These are phyloP conservation scores for Macrolepiota albuminosa DNA, from an alignment of 768 basidiomycete species.

Conservation along the genomic window DNA sequence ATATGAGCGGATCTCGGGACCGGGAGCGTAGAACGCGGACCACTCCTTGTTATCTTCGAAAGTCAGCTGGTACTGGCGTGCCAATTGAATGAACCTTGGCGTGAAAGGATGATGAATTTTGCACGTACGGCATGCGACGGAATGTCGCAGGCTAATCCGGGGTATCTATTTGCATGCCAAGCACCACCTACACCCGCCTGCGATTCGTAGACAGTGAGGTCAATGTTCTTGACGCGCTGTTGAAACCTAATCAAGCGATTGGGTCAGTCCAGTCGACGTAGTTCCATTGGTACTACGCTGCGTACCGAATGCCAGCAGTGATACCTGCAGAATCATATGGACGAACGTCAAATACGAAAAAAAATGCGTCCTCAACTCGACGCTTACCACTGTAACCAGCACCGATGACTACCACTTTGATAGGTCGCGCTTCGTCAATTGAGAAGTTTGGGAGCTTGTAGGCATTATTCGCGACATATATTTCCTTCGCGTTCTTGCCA, in stretches of 20 bases:
- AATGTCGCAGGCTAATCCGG: slow-evolving; percentile 17
- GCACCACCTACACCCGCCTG: slow-evolving; percentile 57
- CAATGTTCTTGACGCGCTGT: slow-evolving; percentile 48
- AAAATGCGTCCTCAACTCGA: background rate
- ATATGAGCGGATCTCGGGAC: slow-evolving; percentile 54
- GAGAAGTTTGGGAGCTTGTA: slow-evolving; percentile 36
- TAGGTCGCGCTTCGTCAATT: slow-evolving; percentile 49
- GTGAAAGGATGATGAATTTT: background rate
- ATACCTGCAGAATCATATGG: slow-evolving; percentile 29
- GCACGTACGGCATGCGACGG: slow-evolving; percentile 4
- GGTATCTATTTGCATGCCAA: slow-evolving; percentile 55
- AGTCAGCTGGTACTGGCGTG: slow-evolving; percentile 48
- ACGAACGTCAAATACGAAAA: background rate
- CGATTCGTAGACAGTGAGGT: slow-evolving; percentile 57
- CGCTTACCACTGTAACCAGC: slow-evolving; percentile 52
- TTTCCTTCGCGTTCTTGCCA: background rate
- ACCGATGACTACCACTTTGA: slow-evolving; percentile 52
- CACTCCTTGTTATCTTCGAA: slow-evolving; percentile 56
- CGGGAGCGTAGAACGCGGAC: slow-evolving; percentile 58
- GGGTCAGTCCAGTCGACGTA: background rate
- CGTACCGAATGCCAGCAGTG: slow-evolving; percentile 50
- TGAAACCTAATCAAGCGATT: slow-evolving; percentile 33
- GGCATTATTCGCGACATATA: slow-evolving; percentile 2
- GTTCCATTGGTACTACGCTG: background rate
- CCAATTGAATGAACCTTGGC: background rate